Conservation (phyloP, 1,139 yeast species). For the Yamadazyma friedrichii region DNA sequence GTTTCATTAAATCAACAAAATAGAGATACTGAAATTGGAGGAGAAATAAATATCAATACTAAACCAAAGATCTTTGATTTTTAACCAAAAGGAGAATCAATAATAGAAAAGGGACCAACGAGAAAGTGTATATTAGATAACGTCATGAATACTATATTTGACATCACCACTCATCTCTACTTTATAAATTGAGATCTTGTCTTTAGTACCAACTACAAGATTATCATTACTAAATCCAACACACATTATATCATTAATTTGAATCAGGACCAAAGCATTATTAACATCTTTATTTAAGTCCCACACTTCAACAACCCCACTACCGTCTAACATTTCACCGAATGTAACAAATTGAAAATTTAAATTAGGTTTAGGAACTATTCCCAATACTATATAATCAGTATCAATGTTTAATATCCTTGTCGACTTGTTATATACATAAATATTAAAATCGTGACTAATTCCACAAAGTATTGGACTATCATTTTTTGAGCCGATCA, state of each 20-base stretch:
- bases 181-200: neutral
- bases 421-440: conserved; percentile 10
- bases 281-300: conserved; percentile 37
- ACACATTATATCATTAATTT: neutral
- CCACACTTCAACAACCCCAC: conserved; percentile 53
- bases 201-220: neutral
- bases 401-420: conserved; percentile 22
- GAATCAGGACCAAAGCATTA: neutral
- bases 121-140: conserved; percentile 18
- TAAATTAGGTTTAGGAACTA: conserved; percentile 41
- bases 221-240: neutral
- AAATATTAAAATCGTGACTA: conserved; percentile 10
- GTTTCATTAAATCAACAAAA: conserved; percentile 57
- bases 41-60: conserved; percentile 54
- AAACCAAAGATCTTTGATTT: conserved; percentile 51
- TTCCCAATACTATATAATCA: conserved; percentile 40
- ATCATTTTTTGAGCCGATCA: conserved; percentile 12
- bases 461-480: conserved; percentile 11
- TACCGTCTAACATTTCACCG: conserved; percentile 26
- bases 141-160: conserved; percentile 13
- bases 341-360: conserved; percentile 48
- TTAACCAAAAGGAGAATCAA: conserved; percentile 12
- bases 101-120: conserved; percentile 4
- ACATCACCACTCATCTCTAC: neutral
- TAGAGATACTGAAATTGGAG: conserved; percentile 45